These are phyloP conservation scores for Rhodosporidiobolus odoratus DNA, from an alignment of 768 basidiomycete genomes.

Conservation along the genomic window DNA sequence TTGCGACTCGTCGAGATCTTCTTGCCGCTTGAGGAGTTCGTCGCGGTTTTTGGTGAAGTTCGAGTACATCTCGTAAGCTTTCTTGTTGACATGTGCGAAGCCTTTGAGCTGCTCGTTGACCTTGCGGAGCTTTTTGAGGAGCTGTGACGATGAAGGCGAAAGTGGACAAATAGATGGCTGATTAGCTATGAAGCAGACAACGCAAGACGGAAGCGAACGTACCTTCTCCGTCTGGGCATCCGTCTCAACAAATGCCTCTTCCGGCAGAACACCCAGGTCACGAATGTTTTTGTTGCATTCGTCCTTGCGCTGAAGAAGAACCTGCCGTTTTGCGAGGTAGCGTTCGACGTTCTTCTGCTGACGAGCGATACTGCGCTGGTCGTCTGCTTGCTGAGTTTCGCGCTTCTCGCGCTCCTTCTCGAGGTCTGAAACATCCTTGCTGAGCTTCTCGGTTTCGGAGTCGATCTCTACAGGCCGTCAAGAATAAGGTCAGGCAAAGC, in stretches of 20 bases:
- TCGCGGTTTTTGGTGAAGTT: conserved; percentile 98
- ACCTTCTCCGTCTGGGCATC: conserved; percentile 74
- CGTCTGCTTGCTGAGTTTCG: conserved; percentile 78
- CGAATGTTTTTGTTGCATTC: conserved; percentile 93
- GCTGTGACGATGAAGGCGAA: conserved; percentile 50
- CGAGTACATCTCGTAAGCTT: conserved; percentile 96
- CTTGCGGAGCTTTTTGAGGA: conserved; percentile 84
- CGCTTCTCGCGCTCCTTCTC: conserved; percentile 60
- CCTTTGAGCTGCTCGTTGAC: conserved; percentile 91
- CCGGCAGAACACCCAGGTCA: conserved; percentile 90
- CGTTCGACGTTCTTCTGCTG: conserved; percentile 94
- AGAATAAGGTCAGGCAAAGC: conserved; percentile 50
- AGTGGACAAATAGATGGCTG: background rate
- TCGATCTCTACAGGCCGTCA: conserved; percentile 53
- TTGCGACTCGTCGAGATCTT: conserved; percentile 85
- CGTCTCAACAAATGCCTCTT: conserved; percentile 87
- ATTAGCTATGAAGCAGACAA: too few relatives aligned
- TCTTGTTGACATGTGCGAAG: conserved; percentile 98
- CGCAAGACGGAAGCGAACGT: conserved; percentile 41
- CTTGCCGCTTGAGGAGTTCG: conserved; percentile 73
- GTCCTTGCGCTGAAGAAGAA: conserved; percentile 75
- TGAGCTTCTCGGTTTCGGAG: conserved; percentile 34
- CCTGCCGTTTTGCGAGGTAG: conserved; percentile 84
- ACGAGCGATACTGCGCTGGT: conserved; percentile 75
- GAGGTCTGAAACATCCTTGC: conserved; percentile 35